Evolutionary conservation across 148 eudicot genomes (phyloP).

Genomic region (Diospyros lotus): DNA sequence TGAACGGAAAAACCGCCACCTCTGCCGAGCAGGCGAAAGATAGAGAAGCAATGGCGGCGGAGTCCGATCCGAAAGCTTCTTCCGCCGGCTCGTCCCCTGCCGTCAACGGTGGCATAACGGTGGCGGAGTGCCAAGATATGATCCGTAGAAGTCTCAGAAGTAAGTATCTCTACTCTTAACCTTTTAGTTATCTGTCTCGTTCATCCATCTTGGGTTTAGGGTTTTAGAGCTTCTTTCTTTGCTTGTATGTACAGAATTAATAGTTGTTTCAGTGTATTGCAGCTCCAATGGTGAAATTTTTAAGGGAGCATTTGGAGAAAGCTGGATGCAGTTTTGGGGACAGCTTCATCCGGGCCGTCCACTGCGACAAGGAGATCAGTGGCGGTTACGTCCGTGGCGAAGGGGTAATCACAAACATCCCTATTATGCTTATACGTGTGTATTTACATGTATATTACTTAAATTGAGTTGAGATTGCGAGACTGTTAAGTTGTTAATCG

Average conservation of each 20-base stretch:
- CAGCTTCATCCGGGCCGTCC: conserved; percentile 63
- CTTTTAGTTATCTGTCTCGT: background rate
- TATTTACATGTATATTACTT: no score
- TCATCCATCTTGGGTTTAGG: conserved; percentile 7
- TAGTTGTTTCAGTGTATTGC: no score
- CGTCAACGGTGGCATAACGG: conserved; percentile 22
- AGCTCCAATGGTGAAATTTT: conserved; percentile 83
- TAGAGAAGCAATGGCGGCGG: background rate
- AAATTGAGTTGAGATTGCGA: background rate
- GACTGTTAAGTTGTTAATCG: background rate
- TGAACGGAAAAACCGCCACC: background rate
- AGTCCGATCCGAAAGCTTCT: conserved; percentile 2
- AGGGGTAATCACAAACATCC: conserved; percentile 41
- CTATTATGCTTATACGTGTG: background rate
- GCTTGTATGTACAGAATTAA: background rate
- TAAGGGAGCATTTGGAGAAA: conserved; percentile 66
- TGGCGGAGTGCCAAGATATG: conserved; percentile 48
- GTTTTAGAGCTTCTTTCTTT: background rate
- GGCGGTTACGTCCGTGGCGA: conserved; percentile 65
- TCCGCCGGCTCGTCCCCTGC: conserved; percentile 11
- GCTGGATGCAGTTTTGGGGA: conserved; percentile 60
- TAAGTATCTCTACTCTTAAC: conserved; percentile 2
- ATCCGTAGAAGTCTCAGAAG: conserved; percentile 44
- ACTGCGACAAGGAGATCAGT: conserved; percentile 35
- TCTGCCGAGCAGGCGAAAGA: background rate